Evolutionary conservation across 768 basidiomycete species (phyloP).

Genomic region (Collybia mongolica): DNA sequence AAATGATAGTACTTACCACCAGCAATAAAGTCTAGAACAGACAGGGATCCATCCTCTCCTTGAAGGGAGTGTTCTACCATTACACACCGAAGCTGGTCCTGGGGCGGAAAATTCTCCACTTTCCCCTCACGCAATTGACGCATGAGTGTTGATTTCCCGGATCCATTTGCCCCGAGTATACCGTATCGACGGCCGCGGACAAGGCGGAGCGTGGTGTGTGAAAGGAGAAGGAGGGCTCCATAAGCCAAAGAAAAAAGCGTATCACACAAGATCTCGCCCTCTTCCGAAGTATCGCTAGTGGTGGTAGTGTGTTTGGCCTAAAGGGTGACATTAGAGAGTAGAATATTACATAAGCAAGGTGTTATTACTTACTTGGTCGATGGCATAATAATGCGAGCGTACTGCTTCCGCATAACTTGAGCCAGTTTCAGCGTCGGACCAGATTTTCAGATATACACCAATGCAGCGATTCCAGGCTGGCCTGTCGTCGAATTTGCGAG

Average conservation of each 20-base stretch:
- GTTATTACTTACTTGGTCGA: conserved; percentile 63
- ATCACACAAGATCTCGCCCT: conserved; percentile 87
- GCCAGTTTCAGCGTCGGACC: conserved; percentile 55
- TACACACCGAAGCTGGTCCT: conserved; percentile 79
- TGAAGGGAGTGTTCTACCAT: conserved; percentile 98
- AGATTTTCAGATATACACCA: conserved; percentile 68
- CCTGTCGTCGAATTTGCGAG: conserved; percentile 52
- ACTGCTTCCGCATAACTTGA: conserved; percentile 59
- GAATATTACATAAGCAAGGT: conserved; percentile 10
- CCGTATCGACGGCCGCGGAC: conserved; percentile 92
- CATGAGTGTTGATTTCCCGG: conserved; percentile 95
- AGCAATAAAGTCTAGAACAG: conserved; percentile 88
- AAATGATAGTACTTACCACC: conserved; percentile 49
- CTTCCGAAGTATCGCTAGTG: conserved; percentile 47
- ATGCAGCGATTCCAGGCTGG: conserved; percentile 70
- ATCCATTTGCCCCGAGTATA: conserved; percentile 94
- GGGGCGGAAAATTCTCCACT: conserved; percentile 94
- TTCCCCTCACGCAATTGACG: conserved; percentile 94
- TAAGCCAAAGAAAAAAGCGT: conserved; percentile 96
- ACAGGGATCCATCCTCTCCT: conserved; percentile 83
- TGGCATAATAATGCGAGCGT: conserved; percentile 70
- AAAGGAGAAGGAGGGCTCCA: conserved; percentile 89
- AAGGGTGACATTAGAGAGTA: conserved; percentile 4
- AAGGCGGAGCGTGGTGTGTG: conserved; percentile 88
- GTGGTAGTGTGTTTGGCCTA: conserved; percentile 58